Base-by-base conservation (phyloP, 306 rosid genomes). In the Quercus alba region DNA sequence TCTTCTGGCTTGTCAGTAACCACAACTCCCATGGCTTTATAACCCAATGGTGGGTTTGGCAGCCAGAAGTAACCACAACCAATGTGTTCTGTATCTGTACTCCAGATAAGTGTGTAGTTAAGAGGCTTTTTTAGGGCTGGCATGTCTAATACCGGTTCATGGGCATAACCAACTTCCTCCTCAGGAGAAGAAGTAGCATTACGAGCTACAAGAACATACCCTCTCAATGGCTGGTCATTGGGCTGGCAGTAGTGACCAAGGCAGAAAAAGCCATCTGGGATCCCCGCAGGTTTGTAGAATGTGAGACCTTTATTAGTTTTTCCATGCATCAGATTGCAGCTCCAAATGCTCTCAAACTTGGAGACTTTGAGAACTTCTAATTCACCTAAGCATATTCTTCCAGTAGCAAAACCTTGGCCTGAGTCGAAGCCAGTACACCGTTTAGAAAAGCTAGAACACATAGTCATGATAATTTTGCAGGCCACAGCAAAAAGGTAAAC, bases 221-320 rank as follows among this genome's bases (percentile, higher is more conserved):
- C 98, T 80, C 91, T 82, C 81, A 90, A 79, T 18, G 97, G 96
- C 58, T 76, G 85, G 62, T 84, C 82, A 84, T 86, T 81, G 57
- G 84, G 79, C 82, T 91, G 98, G 79, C 94, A 91, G 78, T 86
- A 91, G 77, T 95, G 81, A 61, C 99, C 99, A n/a, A 95, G 91
- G 88, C 91, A 91, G 84, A 55, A 91, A 81, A 87, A 95, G 7
- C 88, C 98, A 62, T 87, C 84, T 1, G 99, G 97, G 83, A 93
- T 84, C 76, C 78, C 85, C 68, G 12, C 78, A 66, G 98, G 99
- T 87, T 84, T 90, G 74, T 87, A 95, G 85, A 95, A 95, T 78
- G 95, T 78, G 74, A 87, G 82, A 62, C 89, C 91, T 33, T 75
- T 80, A 25, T 75, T 80, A 25, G 88, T 6, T 31, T 87, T 88